Percentiles rank a stretch among this genome's conserved stretches.
These are phyloP conservation scores for Ophiosphaerella korrae DNA, from an alignment of 2,329 filamentous ascomycete species.

Conservation along the genomic window DNA sequence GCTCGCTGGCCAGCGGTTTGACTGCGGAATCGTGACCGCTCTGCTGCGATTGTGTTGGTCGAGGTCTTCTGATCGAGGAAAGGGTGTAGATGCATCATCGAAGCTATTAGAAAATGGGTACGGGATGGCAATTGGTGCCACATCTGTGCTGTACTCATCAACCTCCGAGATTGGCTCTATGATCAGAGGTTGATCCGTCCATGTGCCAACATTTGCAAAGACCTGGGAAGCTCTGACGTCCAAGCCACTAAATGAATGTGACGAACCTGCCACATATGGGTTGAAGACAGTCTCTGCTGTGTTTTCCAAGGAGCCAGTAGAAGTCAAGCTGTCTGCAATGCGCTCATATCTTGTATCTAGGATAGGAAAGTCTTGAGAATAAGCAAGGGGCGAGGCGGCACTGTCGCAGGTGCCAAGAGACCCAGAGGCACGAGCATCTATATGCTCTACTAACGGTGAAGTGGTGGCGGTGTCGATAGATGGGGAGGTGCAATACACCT, in stretches of 20 bases:
- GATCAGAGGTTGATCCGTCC: constrained; percentile 35
- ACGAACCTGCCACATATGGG: constrained; percentile 33
- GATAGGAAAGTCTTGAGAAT: constrained; percentile 24
- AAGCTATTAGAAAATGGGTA: constrained; percentile 22
- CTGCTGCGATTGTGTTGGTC: constrained; percentile 21
- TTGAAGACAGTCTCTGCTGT: constrained; percentile 34
- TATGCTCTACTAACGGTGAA: constrained; percentile 29
- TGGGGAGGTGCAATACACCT: constrained; percentile 29
- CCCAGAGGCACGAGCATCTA: constrained; percentile 22
- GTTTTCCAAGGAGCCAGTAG: constrained; percentile 25
- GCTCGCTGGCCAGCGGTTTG: constrained; percentile 15
- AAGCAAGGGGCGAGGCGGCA: constrained; percentile 19
- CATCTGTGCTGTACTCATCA: constrained; percentile 24
- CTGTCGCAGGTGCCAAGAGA: constrained; percentile 33
- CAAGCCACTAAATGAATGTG: constrained; percentile 33
- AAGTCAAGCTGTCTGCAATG: constrained; percentile 25
- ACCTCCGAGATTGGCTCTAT: constrained; percentile 36
- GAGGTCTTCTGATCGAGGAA: constrained; percentile 14
- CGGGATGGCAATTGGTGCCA: constrained; percentile 38
- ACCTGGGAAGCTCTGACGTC: constrained; percentile 39
- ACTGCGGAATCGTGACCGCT: constrained; percentile 38
- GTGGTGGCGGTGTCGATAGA: constrained; percentile 34
- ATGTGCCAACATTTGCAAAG: constrained; percentile 34
- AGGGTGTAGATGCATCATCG: constrained; percentile 15
- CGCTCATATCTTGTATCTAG: constrained; percentile 30